Evolutionary conservation across 2,329 filamentous ascomycete species (phyloP).

Genomic region (Akanthomyces muscarius): DNA sequence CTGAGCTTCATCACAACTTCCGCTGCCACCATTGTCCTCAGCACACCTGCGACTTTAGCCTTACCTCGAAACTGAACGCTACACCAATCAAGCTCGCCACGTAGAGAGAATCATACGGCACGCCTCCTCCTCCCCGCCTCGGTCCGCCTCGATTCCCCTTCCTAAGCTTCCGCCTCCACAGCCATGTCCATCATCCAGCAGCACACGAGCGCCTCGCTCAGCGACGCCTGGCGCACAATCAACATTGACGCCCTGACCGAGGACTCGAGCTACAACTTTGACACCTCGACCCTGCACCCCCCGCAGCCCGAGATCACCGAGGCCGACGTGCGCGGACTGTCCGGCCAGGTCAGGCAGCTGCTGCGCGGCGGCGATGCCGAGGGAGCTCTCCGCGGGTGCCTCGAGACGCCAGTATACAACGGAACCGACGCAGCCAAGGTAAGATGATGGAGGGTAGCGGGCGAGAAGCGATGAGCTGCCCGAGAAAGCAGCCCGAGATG

Average conservation of each 20-base stretch:
- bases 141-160: background rate
- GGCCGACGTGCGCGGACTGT: conserved; percentile 71
- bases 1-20: conserved; percentile 13
- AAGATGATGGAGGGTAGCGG: conserved; percentile 7
- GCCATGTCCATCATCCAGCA: conserved; percentile 65
- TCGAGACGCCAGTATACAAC: conserved; percentile 80
- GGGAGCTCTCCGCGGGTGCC: conserved; percentile 75
- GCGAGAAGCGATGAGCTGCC: background rate
- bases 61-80: background rate
- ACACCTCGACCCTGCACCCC: conserved; percentile 76
- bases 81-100: background rate
- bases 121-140: background rate
- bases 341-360: conserved; percentile 80
- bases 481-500: background rate
- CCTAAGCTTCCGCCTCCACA: background rate
- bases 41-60: background rate
- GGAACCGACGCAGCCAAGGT: conserved; percentile 57
- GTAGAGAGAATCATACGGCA: background rate
- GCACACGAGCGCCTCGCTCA: conserved; percentile 55
- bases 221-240: conserved; percentile 77
- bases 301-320: conserved; percentile 70
- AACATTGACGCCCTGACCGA: conserved; percentile 90
- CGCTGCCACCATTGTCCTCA: background rate
- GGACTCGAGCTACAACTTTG: conserved; percentile 88
- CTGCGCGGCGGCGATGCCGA: conserved; percentile 82